Base-by-base conservation (phyloP, 352 stramenopile genomes). In the Blastocystis sp. region DNA sequence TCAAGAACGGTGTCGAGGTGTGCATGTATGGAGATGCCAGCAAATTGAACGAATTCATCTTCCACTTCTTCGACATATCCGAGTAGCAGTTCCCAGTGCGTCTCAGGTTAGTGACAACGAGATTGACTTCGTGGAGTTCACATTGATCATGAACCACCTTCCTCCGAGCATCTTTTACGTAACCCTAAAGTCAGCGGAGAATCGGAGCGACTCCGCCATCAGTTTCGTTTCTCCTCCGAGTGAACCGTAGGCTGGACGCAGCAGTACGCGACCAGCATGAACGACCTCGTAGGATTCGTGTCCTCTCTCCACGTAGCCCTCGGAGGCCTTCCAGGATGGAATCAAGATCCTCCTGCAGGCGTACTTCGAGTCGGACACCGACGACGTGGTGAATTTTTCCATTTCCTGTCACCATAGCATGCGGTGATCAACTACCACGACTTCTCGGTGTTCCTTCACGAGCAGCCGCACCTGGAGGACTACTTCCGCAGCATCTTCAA, bases 401-500 rank as follows among this genome's bases (percentile, higher is more conserved):
- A 6, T 27, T 8, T 48, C n/a, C 0, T 18, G 8, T 81, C 51
- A 81, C n/a, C 32, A 7, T 42, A 81, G 69, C 44, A 44, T 27
- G 46, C 69, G 1, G 8, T 63, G 9, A 81, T 81, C 48, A 81
- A 51, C 44, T 81, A 63, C 40, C 69, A 81, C 32, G 69, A 81
- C 44, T 81, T 81, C 69, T 81, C 69, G 16, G 48, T 81, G 3
- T 81, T 81, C 69, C 69, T 81, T 48, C 46, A 40, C 38, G 69
- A 81, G 46, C 69, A 81, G 27, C n/a, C 46, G 18, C 44, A 81
- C 42, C 36, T 81, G 16, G 56, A 64, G 18, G 69, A 81, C 2
- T 81, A 81, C 36, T 81, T 81, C 51, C 69, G 51, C 11, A 64
- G 40, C n/a, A 81, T 81, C 53, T 81, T 81, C 32, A 81, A 81